These are phyloP conservation scores for Alternaria novae-zelandiae DNA, from an alignment of 2,329 filamentous ascomycete species.

Conservation along the genomic window DNA sequence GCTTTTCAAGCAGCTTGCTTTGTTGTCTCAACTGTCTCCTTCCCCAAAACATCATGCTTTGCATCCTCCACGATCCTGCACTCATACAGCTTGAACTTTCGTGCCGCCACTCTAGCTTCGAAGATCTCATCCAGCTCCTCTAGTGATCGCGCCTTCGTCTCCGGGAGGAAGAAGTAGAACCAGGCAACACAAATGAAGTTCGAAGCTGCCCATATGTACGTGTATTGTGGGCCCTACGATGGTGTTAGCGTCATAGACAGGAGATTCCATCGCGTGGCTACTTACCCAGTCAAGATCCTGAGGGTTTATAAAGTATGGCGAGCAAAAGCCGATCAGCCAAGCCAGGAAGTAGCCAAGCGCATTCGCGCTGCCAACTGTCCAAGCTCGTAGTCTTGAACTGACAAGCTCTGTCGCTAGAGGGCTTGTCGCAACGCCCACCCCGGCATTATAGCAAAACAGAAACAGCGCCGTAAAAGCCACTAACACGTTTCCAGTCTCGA, in stretches of 20 bases:
- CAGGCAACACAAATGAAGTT: conserved; percentile 59
- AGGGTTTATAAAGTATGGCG: conserved; percentile 51
- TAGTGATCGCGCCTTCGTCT: conserved; percentile 40
- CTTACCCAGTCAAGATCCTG: conserved; percentile 45
- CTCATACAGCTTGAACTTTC: conserved; percentile 29
- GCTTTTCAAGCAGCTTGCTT: not conserved
- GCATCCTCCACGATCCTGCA: conserved; percentile 31
- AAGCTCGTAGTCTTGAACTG: conserved; percentile 43
- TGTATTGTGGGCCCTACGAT: conserved; percentile 28
- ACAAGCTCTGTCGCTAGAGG: conserved; percentile 41
- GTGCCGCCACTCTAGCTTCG: conserved; percentile 25
- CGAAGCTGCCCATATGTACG: conserved; percentile 37
- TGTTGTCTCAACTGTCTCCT: not conserved
- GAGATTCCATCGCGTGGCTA: conserved; percentile 14
- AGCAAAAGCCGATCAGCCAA: conserved; percentile 46
- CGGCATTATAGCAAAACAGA: conserved; percentile 46
- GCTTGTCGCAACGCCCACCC: conserved; percentile 41
- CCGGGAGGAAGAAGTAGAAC: conserved; percentile 67
- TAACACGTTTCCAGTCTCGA: conserved; percentile 30
- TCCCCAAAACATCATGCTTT: conserved; percentile 20
- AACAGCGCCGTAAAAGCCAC: conserved; percentile 47
- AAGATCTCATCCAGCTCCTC: conserved; percentile 42
- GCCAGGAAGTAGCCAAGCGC: conserved; percentile 46
- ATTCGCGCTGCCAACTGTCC: conserved; percentile 45
- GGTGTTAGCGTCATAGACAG: not conserved